phyloP scores from a whole-genome alignment of 352 stramenopile genomes.

The Blastocystis sp. region DNA sequence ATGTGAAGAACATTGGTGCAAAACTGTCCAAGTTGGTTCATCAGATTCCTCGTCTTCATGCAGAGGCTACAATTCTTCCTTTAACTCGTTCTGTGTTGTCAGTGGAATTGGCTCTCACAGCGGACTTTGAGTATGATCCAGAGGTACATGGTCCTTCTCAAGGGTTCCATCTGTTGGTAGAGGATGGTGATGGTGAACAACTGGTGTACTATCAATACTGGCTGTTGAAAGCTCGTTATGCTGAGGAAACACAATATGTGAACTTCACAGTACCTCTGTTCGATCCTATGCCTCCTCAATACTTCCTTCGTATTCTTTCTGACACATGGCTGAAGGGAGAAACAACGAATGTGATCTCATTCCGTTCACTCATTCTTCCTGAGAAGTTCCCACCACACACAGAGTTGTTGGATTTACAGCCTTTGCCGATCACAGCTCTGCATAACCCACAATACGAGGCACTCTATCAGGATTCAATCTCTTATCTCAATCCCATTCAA shows the following conservation, averaged over 20 bases:
- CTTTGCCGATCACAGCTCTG: conserved; percentile 76
- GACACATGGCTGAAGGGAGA: conserved; percentile 96
- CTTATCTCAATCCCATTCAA: conserved; percentile 95
- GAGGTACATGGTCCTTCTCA: conserved; percentile 86
- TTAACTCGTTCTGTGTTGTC: conserved; percentile 90
- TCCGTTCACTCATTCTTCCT: conserved; percentile 95
- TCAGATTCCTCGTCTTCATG: conserved; percentile 91
- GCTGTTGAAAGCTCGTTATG: conserved; percentile 80
- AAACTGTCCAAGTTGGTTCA: conserved; percentile 97
- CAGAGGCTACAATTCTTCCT: conserved; percentile 90
- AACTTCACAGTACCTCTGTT: conserved; percentile 93
- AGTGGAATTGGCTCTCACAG: conserved; percentile 86
- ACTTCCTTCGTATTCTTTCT: conserved; percentile 92
- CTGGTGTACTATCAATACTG: conserved; percentile 96
- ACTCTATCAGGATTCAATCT: conserved; percentile 69
- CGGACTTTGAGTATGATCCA: conserved; percentile 92
- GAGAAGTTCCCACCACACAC: conserved; percentile 91
- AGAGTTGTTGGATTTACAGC: conserved; percentile 92
- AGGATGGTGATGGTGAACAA: conserved; percentile 93
- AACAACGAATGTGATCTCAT: conserved; percentile 88
- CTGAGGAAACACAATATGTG: conserved; percentile 73
- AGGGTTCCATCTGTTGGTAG: conserved; percentile 93
- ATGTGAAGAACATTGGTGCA: conserved; percentile 83
- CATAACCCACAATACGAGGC: conserved; percentile 41
- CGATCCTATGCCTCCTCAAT: conserved; percentile 90